Conservation (phyloP, 2,329 filamentous ascomycete species). For the Fusarium brevicatenulatum region DNA sequence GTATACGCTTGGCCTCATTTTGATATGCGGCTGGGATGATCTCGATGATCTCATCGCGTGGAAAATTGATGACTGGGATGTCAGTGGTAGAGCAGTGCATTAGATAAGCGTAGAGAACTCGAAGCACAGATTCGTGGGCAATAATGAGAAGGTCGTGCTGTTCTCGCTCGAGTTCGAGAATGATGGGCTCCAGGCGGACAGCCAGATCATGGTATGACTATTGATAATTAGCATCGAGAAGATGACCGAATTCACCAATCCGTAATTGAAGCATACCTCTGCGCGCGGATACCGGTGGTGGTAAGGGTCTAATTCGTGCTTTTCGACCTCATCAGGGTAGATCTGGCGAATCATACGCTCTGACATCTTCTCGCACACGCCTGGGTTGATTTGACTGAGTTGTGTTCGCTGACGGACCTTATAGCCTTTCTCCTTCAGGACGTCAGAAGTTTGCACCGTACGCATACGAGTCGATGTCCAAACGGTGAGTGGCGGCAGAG, state of each 20-base stretch:
- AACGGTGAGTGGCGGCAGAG: constrained; percentile 83
- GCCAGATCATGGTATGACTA: constrained; percentile 98
- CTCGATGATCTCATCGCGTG: constrained; percentile 97
- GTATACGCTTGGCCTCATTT: constrained; percentile 91
- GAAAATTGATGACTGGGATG: constrained; percentile 92
- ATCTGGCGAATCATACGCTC: constrained; percentile 82
- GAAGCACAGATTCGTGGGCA: constrained; percentile 96
- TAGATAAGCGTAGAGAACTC: constrained; percentile 95
- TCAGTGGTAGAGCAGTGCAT: constrained; percentile 98
- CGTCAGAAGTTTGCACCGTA: constrained; percentile 89
- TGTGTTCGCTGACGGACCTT: constrained; percentile 92
- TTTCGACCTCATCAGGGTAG: constrained; percentile 90
- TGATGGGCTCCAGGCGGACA: constrained; percentile 97
- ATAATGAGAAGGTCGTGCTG: constrained; percentile 98
- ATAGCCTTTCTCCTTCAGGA: constrained; percentile 81
- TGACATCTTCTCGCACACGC: constrained; percentile 93
- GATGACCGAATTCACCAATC: background rate
- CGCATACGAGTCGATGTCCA: constrained; percentile 95
- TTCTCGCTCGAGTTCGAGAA: constrained; percentile 95
- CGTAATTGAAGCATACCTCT: constrained; percentile 68
- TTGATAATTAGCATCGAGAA: constrained; percentile 3
- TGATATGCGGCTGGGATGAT: constrained; percentile 98
- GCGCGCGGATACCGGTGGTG: constrained; percentile 96
- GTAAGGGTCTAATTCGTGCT: constrained; percentile 94
- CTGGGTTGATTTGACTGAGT: constrained; percentile 97